Base-by-base conservation (phyloP, 2,329 filamentous ascomycete species). In the Fusarium humuli region DNA sequence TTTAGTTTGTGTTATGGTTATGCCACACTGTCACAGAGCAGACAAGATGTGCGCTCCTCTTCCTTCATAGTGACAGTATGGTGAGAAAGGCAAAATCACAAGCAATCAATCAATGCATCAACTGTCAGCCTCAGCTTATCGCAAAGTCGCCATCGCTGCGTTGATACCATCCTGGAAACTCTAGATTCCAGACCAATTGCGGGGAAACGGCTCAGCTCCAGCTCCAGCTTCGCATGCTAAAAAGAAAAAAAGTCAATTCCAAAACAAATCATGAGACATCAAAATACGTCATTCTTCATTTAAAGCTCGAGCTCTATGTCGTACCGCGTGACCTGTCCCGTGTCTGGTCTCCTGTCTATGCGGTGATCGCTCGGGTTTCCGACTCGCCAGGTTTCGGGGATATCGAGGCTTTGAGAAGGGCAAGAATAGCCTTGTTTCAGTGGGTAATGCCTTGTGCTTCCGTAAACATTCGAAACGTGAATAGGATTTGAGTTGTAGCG, bases 341-440 rank as follows among this genome's bases (percentile, higher is more conserved):
- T 49, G 53, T 50, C 32, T 41, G 29, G 20, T 37, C 45, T 29
- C 44, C 49, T 37, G 14, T 37, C 25, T 40, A 29, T 23, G 27
- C 62, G 63, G 67, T 34, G 63, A 60, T 70, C 44, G 27, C 50
- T 70, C 67, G 67, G 67, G 55, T 27, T 64, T 70, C 67, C 67
- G 57, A 70, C 41, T 45, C 34, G 40, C 42, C 13, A 53, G 32
- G 29, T 32, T 20, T 64, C 65, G 67, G 67, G 37, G 58, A 64
- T 70, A 67, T 70, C 45, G 32, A 70, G 67, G 61, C 20, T 56
- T 70, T 57, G 60, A 30, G 40, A 18, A 30, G 12, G 53, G 29
- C 42, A 64, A 29, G 53, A 62, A 56, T 42, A 44, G 50, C 46
- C 57, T 44, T 53, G 62, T 67, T 55, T 70, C 62, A 64, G 34